Percentiles rank a stretch among this genome's conserved stretches.
phyloP scores from a whole-genome alignment of 208 protist species.

The Naegleria lovaniensis region DNA sequence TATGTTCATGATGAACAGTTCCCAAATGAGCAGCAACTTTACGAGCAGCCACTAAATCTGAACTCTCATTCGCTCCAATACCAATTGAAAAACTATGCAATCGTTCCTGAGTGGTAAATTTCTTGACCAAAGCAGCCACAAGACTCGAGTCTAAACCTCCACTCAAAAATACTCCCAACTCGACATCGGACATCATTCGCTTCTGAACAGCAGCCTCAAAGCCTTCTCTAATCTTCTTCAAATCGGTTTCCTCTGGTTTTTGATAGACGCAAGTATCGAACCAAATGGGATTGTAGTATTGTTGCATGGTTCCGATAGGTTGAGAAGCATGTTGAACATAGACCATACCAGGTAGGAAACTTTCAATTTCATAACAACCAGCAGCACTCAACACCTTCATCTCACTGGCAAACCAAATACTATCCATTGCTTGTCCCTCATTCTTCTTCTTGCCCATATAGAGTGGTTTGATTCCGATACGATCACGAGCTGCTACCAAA shows the following conservation, averaged over 20 bases:
- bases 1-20: conserved; percentile 72
- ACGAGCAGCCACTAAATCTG: conserved; percentile 66
- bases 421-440: neutral
- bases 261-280: neutral
- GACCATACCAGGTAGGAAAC: neutral
- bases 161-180: conserved; percentile 71
- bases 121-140: conserved; percentile 55
- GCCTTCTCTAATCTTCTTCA: conserved; percentile 24
- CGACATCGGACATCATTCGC: conserved; percentile 62
- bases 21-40: conserved; percentile 65
- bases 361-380: neutral
- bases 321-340: neutral
- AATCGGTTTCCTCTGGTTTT: neutral
- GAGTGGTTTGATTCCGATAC: conserved; percentile 5
- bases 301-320: neutral
- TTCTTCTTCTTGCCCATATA: neutral
- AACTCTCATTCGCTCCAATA: conserved; percentile 51
- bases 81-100: conserved; percentile 77
- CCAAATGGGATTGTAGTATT: neutral
- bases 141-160: conserved; percentile 67
- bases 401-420: neutral
- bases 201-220: conserved; percentile 37
- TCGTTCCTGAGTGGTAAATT: conserved; percentile 43
- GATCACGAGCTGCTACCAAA: neutral
- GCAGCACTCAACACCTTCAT: conserved; percentile 23